Evolutionary conservation across 2,329 filamentous ascomycete species (phyloP).

Genomic region (Aspergillus transmontanensis): DNA sequence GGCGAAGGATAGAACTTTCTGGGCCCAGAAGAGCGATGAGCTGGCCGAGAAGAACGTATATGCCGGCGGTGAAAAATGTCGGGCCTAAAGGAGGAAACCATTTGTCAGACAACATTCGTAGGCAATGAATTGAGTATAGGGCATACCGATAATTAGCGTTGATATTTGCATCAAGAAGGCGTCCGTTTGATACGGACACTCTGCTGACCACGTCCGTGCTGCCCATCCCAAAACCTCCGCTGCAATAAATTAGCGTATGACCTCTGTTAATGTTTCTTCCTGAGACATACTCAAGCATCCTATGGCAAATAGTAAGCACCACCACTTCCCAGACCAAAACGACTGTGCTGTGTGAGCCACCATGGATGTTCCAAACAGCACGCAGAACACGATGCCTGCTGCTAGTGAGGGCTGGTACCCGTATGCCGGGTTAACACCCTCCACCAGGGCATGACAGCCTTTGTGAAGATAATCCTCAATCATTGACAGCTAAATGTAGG

Average conservation of each 20-base stretch:
- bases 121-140: neutral
- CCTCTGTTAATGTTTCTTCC: too few relatives aligned
- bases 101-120: neutral
- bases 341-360: slow-evolving; percentile 37
- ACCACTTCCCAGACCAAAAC: slow-evolving; percentile 41
- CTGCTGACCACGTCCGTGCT: slow-evolving; percentile 24
- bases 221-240: slow-evolving; percentile 53
- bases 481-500: too few relatives aligned
- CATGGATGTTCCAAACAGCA: slow-evolving; percentile 39
- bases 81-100: slow-evolving; percentile 34
- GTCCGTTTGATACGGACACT: slow-evolving; percentile 52
- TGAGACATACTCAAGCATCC: slow-evolving; percentile 35
- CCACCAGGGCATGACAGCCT: slow-evolving; percentile 26
- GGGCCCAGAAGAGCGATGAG: slow-evolving; percentile 50
- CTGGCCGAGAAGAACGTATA: slow-evolving; percentile 53
- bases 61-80: slow-evolving; percentile 55
- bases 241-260: slow-evolving; percentile 14
- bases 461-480: too few relatives aligned
- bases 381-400: slow-evolving; percentile 37
- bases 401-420: slow-evolving; percentile 38
- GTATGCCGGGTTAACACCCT: slow-evolving; percentile 30
- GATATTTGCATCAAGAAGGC: slow-evolving; percentile 57
- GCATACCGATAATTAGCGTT: slow-evolving; percentile 39
- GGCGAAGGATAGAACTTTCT: slow-evolving; percentile 45
- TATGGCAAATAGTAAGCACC: slow-evolving; percentile 39